Percentiles rank a stretch among this genome's conserved stretches.
phyloP scores from a whole-genome alignment of 768 basidiomycete genomes.

The Boletus tylopilopsis region DNA sequence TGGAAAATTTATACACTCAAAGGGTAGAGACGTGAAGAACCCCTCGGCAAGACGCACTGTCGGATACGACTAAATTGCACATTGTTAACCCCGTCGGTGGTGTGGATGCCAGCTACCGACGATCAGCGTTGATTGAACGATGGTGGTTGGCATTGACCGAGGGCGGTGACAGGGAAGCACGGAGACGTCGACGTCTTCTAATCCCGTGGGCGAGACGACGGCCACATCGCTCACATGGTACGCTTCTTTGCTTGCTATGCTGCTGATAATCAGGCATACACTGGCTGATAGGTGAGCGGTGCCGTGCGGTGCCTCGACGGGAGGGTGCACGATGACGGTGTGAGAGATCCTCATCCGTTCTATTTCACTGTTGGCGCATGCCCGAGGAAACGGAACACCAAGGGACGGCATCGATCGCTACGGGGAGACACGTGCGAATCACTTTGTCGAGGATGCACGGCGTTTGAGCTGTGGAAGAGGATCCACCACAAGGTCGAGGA shows the following conservation, averaged over 20 bases:
- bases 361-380: constrained; percentile 9
- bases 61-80: constrained; percentile 12
- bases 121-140: constrained; percentile 6
- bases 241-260: not conserved
- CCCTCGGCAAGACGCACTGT: constrained; percentile 11
- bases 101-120: constrained; percentile 1
- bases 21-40: not conserved
- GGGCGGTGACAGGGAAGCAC: constrained; percentile 6
- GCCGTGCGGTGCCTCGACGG: constrained; percentile 11
- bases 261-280: constrained; percentile 1
- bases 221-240: not conserved
- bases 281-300: constrained; percentile 2
- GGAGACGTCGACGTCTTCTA: constrained; percentile 6
- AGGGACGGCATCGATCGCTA: constrained; percentile 3
- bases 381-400: constrained; percentile 4
- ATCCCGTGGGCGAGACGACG: not conserved
- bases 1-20: no score
- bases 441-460: constrained; percentile 12
- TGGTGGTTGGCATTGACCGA: constrained; percentile 1
- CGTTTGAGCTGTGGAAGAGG: constrained; percentile 20
- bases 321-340: not conserved
- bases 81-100: constrained; percentile 9
- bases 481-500: constrained; percentile 21
- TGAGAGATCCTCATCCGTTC: constrained; percentile 19
- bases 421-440: constrained; percentile 19